Base-by-base conservation (phyloP, 192 early-diverging fungal genomes). In the Phycomyces nitens region DNA sequence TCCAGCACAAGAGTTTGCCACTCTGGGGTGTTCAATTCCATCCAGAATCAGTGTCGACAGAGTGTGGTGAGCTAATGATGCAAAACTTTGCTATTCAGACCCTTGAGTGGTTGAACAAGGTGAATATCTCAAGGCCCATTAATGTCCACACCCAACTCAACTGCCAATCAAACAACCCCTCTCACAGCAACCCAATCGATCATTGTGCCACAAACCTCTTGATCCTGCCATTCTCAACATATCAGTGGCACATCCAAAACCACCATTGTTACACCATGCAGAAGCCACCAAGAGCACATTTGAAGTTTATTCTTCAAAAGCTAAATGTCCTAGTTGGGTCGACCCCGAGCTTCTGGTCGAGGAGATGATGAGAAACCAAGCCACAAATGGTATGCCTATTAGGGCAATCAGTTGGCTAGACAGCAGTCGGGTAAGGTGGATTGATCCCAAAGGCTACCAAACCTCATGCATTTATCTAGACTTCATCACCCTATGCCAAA, bases 11-110 rank as follows among this genome's bases (percentile, higher is more conserved):
- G 18, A 58, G 44, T 0, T 69, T 79, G 18, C 93, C 93, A 27
- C 72, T 96, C 10, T 93, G 86, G 76, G 91, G 93, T 10, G 92
- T 98, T 41, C 96, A 98, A 64, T 97, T 97, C 70, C 96, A 98
- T 65, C 96, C 96, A 8, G 96, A 98, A 72, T 95, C 93, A 1
- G 88, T 98, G 15, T 93, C 91, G 58, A 90, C 94, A 0, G 87
- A 92, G 59, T 76, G 84, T 63, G 96, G 96, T 0, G 53, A 59
- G 22, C 71, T 55, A 2, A 81, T 97, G 64, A 66, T 95, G 29
- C 24, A 59, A 9, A 98, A 97, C 74, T 96, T 98, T 77, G 69
- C 68, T 34, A 39, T 51, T 5, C 58, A 88, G 56, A 81, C 88
- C 0, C 18, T 38, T 1, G 20, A 69, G 9, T 84, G 77, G 74